phyloP scores from a whole-genome alignment of 208 protist genomes.

The Leishmania lainsoni region DNA sequence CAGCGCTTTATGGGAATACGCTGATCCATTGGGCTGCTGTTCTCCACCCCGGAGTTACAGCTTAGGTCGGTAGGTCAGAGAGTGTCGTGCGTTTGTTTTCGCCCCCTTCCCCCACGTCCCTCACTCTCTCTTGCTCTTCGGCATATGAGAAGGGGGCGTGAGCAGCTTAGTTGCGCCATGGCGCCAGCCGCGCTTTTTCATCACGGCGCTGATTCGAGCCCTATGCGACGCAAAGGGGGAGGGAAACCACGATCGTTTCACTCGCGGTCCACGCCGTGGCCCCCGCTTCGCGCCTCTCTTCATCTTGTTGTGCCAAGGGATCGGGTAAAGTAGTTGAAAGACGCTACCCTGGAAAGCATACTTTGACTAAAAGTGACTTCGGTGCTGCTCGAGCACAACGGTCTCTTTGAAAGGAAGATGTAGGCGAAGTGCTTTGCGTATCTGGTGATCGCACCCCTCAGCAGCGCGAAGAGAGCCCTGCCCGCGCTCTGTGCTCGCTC shows the following conservation, averaged over 20 bases:
- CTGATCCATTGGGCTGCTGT: neutral
- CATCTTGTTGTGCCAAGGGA: too few species aligned
- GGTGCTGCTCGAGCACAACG: neutral
- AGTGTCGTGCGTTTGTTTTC: neutral
- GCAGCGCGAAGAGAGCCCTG: neutral
- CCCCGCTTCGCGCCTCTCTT: neutral
- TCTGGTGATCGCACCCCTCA: neutral
- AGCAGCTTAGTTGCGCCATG: neutral
- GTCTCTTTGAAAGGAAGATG: neutral
- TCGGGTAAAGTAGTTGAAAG: neutral
- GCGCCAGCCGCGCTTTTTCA: neutral
- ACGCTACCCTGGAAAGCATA: neutral
- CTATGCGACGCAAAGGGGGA: neutral
- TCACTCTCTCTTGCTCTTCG: neutral
- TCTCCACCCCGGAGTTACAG: too few species aligned
- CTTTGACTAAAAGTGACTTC: neutral
- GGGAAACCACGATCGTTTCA: neutral
- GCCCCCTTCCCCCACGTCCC: neutral
- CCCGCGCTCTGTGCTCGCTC: neutral
- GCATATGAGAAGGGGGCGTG: neutral
- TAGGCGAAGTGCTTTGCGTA: neutral
- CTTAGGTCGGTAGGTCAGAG: neutral
- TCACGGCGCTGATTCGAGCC: neutral
- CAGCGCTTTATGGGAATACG: neutral
- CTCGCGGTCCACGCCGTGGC: neutral